These are phyloP conservation scores for Blastobotrys capitulatus DNA, from an alignment of 1,139 yeast genomes.

Conservation along the genomic window DNA sequence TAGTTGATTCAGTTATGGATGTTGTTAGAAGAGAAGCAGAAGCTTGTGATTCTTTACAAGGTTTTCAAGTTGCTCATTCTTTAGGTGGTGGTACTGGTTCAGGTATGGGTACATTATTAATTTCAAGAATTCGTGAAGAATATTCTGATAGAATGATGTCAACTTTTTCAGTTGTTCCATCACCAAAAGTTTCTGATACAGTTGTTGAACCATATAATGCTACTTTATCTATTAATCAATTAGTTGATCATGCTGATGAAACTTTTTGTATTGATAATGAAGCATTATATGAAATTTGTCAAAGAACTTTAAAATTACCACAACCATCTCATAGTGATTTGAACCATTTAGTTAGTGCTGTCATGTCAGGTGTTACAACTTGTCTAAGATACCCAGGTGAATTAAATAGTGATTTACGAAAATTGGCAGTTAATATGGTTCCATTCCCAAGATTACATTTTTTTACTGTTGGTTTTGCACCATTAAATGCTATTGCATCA, in stretches of 20 bases:
- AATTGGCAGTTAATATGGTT: constrained; percentile 85
- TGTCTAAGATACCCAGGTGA: constrained; percentile 93
- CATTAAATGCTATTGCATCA: constrained; percentile 66
- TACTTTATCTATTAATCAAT: constrained; percentile 84
- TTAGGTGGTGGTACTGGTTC: constrained; percentile 97
- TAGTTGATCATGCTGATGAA: constrained; percentile 85
- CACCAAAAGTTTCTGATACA: constrained; percentile 86
- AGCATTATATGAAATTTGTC: constrained; percentile 85
- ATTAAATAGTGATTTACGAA: constrained; percentile 84
- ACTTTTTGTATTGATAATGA: constrained; percentile 94
- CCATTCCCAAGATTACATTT: constrained; percentile 94
- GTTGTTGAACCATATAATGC: constrained; percentile 95
- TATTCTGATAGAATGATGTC: constrained; percentile 96
- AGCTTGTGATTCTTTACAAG: constrained; percentile 86
- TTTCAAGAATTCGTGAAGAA: constrained; percentile 78
- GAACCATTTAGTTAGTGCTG: constrained; percentile 77
- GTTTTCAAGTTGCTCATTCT: constrained; percentile 90
- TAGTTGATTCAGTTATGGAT: constrained; percentile 83
- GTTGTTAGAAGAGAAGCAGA: constrained; percentile 92
- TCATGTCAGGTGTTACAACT: constrained; percentile 88
- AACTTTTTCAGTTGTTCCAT: constrained; percentile 86
- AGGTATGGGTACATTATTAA: constrained; percentile 86
- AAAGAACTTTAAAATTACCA: constrained; percentile 70
- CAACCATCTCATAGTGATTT: constrained; percentile 76
- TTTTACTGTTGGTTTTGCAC: constrained; percentile 93